Base-by-base conservation (phyloP, 176 grass and related monocot genomes). In the Oryza brachyantha region DNA sequence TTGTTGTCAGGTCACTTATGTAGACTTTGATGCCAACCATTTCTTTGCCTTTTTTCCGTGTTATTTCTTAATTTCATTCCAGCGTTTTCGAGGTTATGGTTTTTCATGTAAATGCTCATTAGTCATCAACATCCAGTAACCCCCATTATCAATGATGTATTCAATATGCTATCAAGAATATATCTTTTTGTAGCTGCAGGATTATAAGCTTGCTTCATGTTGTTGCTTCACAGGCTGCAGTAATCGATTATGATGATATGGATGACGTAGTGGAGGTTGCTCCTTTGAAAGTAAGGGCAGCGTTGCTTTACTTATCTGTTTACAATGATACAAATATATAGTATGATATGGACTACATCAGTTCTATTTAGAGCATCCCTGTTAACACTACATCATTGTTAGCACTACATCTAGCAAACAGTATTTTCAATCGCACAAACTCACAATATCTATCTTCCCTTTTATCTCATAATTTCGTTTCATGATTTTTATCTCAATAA, bases 221-320 rank as follows among this genome's bases (percentile, higher is more conserved):
- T 46, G 39, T 50, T 75, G 52, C 55, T 68, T 48, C 83, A 43
- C 61, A 52, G 48, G 68, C 68, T 39, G 3, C 22, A 12, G 61
- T 3, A 36, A 72, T 74, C 68, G 64, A 79, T n/a, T 38, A 9
- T n/a, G 31, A 66, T 41, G 61, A 75, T 74, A 55, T 31, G 60
- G 59, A 58, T 8, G 63, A 39, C 3, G 71, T 52, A 17, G 41
- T 32, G 2, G 13, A 70, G 2, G 40, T 5, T 82, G 29, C n/a
- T 71, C 61, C 38, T 55, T 52, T 69, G 42, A 29, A 31, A 62
- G 75, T 88, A 79, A 28, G 75, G 24, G 9, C 11, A 42, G 7
- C 46, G n/a, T n/a, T 66, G 37, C 28, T 66, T 66, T 32, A 40
- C 29, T 68, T 46, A 8, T 72, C 28, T 65, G 1, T 43, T 29